Evolutionary conservation across 1,284 basidiomycete genomes (phyloP).

Genomic region (Stereum hirsutum): DNA sequence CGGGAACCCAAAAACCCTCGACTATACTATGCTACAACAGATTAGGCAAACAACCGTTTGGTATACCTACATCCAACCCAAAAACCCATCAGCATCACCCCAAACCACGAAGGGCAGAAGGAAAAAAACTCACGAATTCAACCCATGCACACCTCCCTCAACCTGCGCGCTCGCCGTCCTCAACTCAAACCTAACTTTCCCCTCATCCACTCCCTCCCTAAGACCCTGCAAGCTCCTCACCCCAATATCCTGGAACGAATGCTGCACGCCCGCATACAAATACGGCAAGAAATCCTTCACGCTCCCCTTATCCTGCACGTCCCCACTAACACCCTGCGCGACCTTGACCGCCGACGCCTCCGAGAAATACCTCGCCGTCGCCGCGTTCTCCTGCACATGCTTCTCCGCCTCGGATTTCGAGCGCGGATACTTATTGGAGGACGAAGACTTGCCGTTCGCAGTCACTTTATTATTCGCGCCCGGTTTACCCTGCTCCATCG

Average conservation of each 20-base stretch:
- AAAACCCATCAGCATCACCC: constrained; percentile 5
- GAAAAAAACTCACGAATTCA: constrained; percentile 64
- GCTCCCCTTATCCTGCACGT: constrained; percentile 96
- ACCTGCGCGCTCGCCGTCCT: constrained; percentile 94
- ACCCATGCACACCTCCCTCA: constrained; percentile 92
- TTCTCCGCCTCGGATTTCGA: constrained; percentile 8
- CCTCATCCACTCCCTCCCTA: constrained; percentile 50
- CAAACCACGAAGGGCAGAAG: neutral
- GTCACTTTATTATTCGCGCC: constrained; percentile 17
- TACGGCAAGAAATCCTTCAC: constrained; percentile 91
- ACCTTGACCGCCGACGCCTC: constrained; percentile 95
- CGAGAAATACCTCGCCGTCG: constrained; percentile 95
- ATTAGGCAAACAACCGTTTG: constrained; percentile 45
- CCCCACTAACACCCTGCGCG: constrained; percentile 94
- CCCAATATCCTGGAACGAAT: constrained; percentile 94
- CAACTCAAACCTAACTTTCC: constrained; percentile 84
- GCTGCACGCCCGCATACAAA: constrained; percentile 87
- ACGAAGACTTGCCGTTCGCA: constrained; percentile 19
- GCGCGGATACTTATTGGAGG: constrained; percentile 29
- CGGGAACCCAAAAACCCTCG: too few relatives aligned
- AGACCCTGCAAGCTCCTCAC: constrained; percentile 61
- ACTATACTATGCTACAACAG: too few relatives aligned
- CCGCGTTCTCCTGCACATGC: constrained; percentile 75
- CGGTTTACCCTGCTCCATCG: constrained; percentile 84
- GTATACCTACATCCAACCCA: constrained; percentile 36